These are phyloP conservation scores for Margaritispora aquatica DNA, from an alignment of 495 filamentous ascomycete genomes.

Conservation along the genomic window DNA sequence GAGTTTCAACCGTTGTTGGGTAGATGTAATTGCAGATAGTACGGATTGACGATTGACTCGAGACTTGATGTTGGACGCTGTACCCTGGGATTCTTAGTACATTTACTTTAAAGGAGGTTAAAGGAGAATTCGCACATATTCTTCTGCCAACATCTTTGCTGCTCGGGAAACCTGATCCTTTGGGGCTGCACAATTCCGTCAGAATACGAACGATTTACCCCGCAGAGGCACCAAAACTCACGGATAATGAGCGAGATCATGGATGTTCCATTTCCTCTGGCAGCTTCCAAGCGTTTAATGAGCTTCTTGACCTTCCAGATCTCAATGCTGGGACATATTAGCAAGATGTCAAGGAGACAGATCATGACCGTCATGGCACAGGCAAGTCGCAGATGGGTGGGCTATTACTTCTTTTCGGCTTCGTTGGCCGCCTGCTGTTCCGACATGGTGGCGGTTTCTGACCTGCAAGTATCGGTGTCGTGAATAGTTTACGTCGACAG, in stretches of 20 bases:
- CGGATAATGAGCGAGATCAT: slow-evolving; percentile 99
- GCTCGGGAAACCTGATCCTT: slow-evolving; percentile 97
- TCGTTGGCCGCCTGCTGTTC: slow-evolving; percentile 73
- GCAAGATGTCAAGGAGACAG: not conserved
- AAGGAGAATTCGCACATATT: slow-evolving; percentile 64
- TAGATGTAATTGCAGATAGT: slow-evolving; percentile 95
- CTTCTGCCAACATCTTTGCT: slow-evolving; percentile 99
- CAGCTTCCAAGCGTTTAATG: slow-evolving; percentile 90
- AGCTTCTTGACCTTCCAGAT: slow-evolving; percentile 92
- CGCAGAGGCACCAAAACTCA: slow-evolving; percentile 46
- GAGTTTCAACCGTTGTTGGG: slow-evolving; percentile 95
- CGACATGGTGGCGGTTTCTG: slow-evolving; percentile 74
- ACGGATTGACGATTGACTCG: slow-evolving; percentile 98
- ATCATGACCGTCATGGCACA: too few relatives aligned
- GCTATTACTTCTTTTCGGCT: slow-evolving; percentile 81
- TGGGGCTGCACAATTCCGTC: slow-evolving; percentile 53
- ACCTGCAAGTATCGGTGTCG: too few relatives aligned
- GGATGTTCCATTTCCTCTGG: slow-evolving; percentile 89
- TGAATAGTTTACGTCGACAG: slow-evolving; percentile 5
- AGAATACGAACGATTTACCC: too few relatives aligned
- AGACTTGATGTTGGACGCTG: slow-evolving; percentile 98
- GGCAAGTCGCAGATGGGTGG: not conserved
- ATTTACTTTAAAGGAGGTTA: not conserved
- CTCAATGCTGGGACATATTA: slow-evolving; percentile 42
- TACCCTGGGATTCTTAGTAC: slow-evolving; percentile 56